These are phyloP conservation scores for Talaromyces sp. DNA, from an alignment of 2,329 filamentous ascomycete species.

Conservation along the genomic window DNA sequence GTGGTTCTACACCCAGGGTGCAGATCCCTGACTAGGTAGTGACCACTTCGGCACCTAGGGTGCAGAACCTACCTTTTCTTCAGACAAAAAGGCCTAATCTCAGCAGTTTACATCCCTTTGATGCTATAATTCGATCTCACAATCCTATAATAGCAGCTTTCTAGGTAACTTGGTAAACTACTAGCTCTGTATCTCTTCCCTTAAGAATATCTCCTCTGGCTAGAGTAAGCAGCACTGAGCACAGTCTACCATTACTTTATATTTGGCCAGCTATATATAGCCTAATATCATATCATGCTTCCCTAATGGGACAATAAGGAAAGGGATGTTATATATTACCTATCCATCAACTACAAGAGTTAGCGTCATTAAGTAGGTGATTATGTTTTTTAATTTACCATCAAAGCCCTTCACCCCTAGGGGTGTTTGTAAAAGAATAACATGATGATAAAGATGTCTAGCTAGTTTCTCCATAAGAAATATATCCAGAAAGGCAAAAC, in stretches of 20 bases:
- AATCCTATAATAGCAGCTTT: not conserved
- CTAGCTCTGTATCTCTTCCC: not conserved
- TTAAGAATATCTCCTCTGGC: not conserved
- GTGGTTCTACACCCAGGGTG: no score
- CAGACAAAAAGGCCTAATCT: no score
- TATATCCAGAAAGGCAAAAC: slow-evolving; percentile 6
- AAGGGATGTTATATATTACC: not conserved
- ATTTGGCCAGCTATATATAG: no score
- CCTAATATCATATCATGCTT: not conserved
- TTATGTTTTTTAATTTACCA: not conserved
- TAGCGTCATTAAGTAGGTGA: not conserved
- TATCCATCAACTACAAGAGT: not conserved
- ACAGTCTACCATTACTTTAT: not conserved
- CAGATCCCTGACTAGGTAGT: no score
- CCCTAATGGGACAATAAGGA: not conserved
- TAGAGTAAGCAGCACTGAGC: not conserved
- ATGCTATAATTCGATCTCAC: not conserved
- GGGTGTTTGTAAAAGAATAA: not conserved
- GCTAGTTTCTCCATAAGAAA: no score
- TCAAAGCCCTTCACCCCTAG: slow-evolving; percentile 1
- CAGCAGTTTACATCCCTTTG: not conserved
- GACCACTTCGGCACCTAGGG: no score
- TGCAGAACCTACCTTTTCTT: no score
- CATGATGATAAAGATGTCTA: not conserved
- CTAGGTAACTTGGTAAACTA: not conserved